Evolutionary conservation across 176 grass and related monocot genomes (phyloP), one percentile per base, ranked within the genome.

Genomic region (Cymbopogon citratus): DNA sequence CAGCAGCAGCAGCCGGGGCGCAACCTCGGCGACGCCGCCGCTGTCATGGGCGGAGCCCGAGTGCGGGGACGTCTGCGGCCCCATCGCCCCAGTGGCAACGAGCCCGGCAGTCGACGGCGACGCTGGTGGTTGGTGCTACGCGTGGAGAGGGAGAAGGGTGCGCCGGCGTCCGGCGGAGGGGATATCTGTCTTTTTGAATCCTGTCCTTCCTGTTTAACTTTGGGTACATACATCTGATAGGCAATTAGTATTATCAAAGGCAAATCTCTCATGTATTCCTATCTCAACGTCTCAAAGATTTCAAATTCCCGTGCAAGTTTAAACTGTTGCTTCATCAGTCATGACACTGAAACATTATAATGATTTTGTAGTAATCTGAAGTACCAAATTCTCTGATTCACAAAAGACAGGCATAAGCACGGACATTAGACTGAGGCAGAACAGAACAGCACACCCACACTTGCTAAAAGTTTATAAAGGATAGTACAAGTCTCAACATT

Each of bases 31-130:
- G 35, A 36, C 35, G 35, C 3, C 35, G 3, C 35, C 35, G 38
- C 38, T 40, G 56, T 44, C 34, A 26, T 88, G 74, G 86, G 35
- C 57, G 44, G 80, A 78, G 14, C 46, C 46, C 15, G 46, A 51
- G 46, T 51, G 39, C 39, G 39, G 8, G 39, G 39, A 2, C 5
- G 35, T 36, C 35, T 36, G 6, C 5, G 39, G 39, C 4, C 60
- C 74, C 67, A 83, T 56, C 19, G 21, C 52, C 52, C 16, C 51
- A 7, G 19, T 54, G 51, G 19, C 9, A 7, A 54, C 49, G 16
- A 51, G 48, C 26, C 67, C 38, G 3, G 80, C 67, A 19, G 44
- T 63, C 45, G 45, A 83, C 59, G 80, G 44, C 66, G 1, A 83
- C 57, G 56, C 43, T 14, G 73, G 66, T 66, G 45, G 56, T 31